Base-by-base conservation (phyloP, 768 basidiomycete species). In the Mrakia frigida region DNA sequence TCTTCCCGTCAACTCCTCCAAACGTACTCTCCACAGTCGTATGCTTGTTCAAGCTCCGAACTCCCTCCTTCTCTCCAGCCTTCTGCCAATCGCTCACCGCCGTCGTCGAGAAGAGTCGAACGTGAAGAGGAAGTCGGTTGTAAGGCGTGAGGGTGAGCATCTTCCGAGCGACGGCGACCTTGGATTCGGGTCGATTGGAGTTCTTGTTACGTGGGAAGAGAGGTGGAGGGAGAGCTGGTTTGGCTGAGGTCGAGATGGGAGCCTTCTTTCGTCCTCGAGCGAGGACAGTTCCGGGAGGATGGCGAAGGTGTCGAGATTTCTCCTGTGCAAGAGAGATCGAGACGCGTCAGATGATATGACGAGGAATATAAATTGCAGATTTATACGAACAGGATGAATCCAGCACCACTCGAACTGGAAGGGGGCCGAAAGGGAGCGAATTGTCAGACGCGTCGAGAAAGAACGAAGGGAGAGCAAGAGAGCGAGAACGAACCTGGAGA, bases 91-190 rank as follows among this genome's bases (percentile, higher is more conserved):
- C 63, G 52, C 65, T 59, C 37, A 56, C 75, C 52, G 76, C 78
- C 46, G 76, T 76, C 31, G 77, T 75, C 13, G 77, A 89, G 82
- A 93, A 94, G 9, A 93, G 82, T 79, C 90, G 91, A 79, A 92
- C 87, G 76, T 89, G 89, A 46, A 94, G 84, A 0, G 92, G 91
- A 88, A 90, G 90, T 28, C 86, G 86, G 77, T 85, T 87, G 82
- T 90, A 94, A 0, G 92, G 91, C 79, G 88, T 87, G 6, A 83
- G 85, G 1, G 87, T 84, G 18, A 93, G 82, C 88, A 93, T 90
- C 28, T 85, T 85, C 56, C 87, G 86, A 21, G 88, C 88, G 46
- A 89, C 86, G 63, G 90, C 80, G 56, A 56, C 52, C 39, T 76
- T 71, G 41, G 41, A 61, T 41, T 61, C 41, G 18, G 75, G 67